These are phyloP conservation scores for Pichia cactophila DNA, from an alignment of 1,139 yeast genomes.

Conservation along the genomic window DNA sequence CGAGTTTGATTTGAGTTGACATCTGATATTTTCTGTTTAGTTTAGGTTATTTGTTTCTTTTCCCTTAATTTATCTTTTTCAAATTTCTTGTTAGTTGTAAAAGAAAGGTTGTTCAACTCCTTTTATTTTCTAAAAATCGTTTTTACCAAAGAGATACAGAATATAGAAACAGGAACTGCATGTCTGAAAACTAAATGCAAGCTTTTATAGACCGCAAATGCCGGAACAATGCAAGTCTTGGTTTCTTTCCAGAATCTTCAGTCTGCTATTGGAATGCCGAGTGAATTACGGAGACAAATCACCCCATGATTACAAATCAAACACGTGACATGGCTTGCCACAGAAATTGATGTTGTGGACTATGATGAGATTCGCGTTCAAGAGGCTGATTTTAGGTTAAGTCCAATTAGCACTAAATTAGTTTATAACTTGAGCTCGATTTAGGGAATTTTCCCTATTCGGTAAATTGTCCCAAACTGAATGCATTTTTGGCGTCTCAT, in stretches of 20 bases:
- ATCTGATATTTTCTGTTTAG: not conserved
- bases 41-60: not conserved
- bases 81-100: too few species aligned
- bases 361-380: not conserved
- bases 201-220: not conserved
- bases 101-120: too few species aligned
- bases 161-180: not conserved
- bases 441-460: not conserved
- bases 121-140: too few species aligned
- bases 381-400: too few species aligned
- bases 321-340: not conserved
- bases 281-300: not conserved
- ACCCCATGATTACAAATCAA: not conserved
- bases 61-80: not conserved
- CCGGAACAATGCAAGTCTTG: not conserved
- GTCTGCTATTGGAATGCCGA: not conserved
- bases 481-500: not conserved
- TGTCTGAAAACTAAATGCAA: not conserved
- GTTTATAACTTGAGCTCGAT: not conserved
- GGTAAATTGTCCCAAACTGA: not conserved
- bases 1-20: slow-evolving; percentile 6
- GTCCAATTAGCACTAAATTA: too few species aligned
- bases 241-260: not conserved
- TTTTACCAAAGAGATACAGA: not conserved
- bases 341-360: too few species aligned